Base-by-base conservation (phyloP, 2,329 filamentous ascomycete species). In the Cadophora sp. region DNA sequence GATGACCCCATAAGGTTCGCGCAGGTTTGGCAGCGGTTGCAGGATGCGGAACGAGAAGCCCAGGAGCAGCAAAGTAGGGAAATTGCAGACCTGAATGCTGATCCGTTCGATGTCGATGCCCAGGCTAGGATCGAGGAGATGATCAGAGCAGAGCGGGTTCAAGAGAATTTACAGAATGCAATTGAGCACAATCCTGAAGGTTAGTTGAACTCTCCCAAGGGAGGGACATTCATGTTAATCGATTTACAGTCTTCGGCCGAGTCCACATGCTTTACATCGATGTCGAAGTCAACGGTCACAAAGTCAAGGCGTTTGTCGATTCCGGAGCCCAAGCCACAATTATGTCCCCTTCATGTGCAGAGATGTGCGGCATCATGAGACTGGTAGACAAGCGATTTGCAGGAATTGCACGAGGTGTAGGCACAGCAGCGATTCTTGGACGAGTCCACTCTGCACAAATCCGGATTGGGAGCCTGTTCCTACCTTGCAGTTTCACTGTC, bases 161-260 rank as follows among this genome's bases (percentile, higher is more conserved):
- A 95, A 79, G 94, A 97, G 81, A 99, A 99, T 76, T 80, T 98
- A 68, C 94, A 98, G 77, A 96, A 94, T 80, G 96, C 96, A 50
- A 95, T 97, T 86, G 95, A 98, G 80, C 91, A 98, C 80, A 97
- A 96, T 76, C 96, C 96, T 0, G 96, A 98, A 87, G 95, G 95
- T 96, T 81, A 74, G 85, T 80, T 48, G 18, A 48, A 67, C 14
- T 30, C 27, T 3, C 20, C 16, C 3, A 11, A 45, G 14, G 16
- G 6, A 24, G 30, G 9, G 8, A n/a, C 20, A 24, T 1, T n/a
- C 1, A 22, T 56, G 50, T 50, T 66, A 20, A 66, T 50, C 30
- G 13, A n/a, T 24, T 18, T 55, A 7, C 73, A 97, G 94, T 96
- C 33, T 99, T 99, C 77, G 96, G 93, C 63, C 88, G 92, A 73